Percentiles rank a stretch among this genome's conserved stretches.
Conservation (phyloP, 768 basidiomycete species). For the Lactifluus echinatus region DNA sequence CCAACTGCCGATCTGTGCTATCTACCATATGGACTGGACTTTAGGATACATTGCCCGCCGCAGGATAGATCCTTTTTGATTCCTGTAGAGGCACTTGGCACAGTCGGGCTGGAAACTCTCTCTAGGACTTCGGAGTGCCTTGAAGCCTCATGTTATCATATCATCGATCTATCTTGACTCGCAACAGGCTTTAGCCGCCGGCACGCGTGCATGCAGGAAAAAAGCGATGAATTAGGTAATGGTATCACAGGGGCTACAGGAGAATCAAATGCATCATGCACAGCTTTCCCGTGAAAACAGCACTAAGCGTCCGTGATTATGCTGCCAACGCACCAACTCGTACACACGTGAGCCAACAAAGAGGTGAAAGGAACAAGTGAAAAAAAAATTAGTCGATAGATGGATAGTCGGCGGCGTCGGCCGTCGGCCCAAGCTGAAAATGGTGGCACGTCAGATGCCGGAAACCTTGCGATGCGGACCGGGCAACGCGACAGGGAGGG, state of each 20-base stretch:
- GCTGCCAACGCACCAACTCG: neutral
- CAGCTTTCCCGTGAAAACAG: neutral
- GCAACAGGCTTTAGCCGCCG: neutral
- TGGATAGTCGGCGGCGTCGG: neutral
- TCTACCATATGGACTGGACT: too few species aligned
- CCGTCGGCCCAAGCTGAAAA: neutral
- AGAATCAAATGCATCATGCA: neutral
- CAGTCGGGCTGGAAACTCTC: too few species aligned
- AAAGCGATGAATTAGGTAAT: slow-evolving; percentile 1
- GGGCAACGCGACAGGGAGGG: neutral
- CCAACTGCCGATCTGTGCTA: too few species aligned
- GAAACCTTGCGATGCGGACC: neutral
- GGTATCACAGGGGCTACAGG: neutral
- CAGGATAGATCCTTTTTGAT: too few species aligned
- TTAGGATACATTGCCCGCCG: too few species aligned
- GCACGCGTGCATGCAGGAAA: too few species aligned
- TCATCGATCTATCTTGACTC: too few species aligned
- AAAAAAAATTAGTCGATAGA: neutral
- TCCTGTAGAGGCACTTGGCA: too few species aligned
- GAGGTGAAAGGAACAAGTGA: neutral
- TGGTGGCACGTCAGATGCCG: neutral
- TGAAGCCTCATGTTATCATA: neutral
- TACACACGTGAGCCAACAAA: neutral
- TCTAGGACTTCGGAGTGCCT: too few species aligned
- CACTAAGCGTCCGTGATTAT: neutral